Conservation (phyloP, 345 rosid species). For the Populus davidiana region DNA sequence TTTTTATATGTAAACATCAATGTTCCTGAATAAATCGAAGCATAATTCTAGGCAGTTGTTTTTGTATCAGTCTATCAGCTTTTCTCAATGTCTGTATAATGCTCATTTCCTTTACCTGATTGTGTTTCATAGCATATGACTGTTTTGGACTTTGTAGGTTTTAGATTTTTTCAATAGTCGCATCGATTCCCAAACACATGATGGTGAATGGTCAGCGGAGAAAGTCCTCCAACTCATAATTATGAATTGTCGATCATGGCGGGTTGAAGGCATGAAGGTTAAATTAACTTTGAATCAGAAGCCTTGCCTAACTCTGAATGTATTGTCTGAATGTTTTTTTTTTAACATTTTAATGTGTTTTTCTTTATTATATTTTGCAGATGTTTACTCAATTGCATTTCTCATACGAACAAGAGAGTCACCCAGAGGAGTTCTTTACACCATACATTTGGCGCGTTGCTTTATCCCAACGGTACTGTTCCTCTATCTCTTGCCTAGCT, state of each 20-base stretch:
- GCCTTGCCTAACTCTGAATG: neutral
- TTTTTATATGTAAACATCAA: neutral
- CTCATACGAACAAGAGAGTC: conserved; percentile 97
- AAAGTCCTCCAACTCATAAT: conserved; percentile 79
- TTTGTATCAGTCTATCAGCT: neutral
- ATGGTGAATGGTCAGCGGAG: conserved; percentile 96
- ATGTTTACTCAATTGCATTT: conserved; percentile 93
- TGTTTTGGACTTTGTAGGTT: conserved; percentile 44
- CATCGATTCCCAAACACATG: conserved; percentile 75
- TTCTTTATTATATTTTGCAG: conserved; percentile 32
- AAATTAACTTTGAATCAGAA: neutral
- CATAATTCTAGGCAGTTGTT: neutral
- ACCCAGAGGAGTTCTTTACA: conserved; percentile 93
- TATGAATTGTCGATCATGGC: conserved; percentile 81
- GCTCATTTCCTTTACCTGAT: neutral
- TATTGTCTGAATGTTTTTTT: neutral
- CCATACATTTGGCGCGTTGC: conserved; percentile 91
- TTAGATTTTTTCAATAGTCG: conserved; percentile 88
- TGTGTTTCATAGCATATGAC: neutral
- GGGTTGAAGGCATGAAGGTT: conserved; percentile 97
- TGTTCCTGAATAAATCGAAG: neutral
- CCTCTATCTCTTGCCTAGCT: neutral
- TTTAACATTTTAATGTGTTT: neutral
- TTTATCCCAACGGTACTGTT: conserved; percentile 55
- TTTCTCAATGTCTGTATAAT: neutral